Conservation (phyloP, 2,329 filamentous ascomycete species). For the Cercospora brassicicola region DNA sequence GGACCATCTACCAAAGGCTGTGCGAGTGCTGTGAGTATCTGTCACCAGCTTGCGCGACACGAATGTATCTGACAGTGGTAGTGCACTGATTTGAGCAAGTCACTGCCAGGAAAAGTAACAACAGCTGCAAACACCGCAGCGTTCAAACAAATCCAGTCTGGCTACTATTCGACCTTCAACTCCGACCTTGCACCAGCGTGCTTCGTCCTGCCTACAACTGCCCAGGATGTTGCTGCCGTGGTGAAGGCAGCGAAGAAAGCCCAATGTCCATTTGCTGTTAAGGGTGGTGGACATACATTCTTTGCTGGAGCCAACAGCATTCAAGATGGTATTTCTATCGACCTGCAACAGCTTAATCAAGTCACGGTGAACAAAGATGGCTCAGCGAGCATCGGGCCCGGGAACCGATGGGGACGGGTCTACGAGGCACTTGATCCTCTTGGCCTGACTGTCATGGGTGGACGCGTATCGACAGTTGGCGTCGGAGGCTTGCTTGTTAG, state of each 20-base stretch:
- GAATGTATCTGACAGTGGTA: neutral
- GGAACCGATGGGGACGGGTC: slow-evolving; percentile 18
- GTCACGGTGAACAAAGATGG: slow-evolving; percentile 8
- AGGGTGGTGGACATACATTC: slow-evolving; percentile 34
- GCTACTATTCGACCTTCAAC: slow-evolving; percentile 24
- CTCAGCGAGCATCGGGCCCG: slow-evolving; percentile 8
- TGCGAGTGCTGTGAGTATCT: neutral
- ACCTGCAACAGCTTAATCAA: slow-evolving; percentile 27
- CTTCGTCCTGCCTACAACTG: slow-evolving; percentile 18
- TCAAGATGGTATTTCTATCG: slow-evolving; percentile 32
- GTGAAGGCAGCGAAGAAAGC: slow-evolving; percentile 12
- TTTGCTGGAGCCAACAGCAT: slow-evolving; percentile 31
- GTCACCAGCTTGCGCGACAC: neutral
- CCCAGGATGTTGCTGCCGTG: slow-evolving; percentile 18
- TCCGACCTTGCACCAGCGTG: slow-evolving; percentile 19
- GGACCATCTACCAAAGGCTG: neutral
- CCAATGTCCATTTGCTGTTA: slow-evolving; percentile 33
- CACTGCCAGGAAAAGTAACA: neutral
- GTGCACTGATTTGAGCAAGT: neutral
- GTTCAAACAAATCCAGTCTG: neutral
- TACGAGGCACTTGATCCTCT: slow-evolving; percentile 25
- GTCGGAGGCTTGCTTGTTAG: slow-evolving; percentile 35
- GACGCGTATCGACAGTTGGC: slow-evolving; percentile 32
- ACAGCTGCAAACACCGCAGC: neutral
- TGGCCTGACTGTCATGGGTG: slow-evolving; percentile 28